These are phyloP conservation scores for Sporisorium scitamineum DNA, from an alignment of 1,284 basidiomycete species.

Conservation along the genomic window DNA sequence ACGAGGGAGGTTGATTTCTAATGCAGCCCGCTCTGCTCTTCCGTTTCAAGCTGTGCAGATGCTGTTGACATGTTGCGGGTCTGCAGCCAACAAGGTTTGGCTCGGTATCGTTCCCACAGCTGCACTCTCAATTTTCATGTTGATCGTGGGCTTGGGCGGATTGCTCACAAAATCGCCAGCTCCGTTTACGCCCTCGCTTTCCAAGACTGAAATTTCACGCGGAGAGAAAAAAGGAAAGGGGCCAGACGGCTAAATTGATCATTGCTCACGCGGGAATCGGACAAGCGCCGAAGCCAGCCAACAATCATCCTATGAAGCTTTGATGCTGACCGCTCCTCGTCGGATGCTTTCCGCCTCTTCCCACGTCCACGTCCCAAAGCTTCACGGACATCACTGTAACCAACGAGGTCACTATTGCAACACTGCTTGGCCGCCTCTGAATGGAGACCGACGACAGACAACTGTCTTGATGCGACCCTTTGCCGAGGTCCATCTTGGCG, in stretches of 20 bases:
- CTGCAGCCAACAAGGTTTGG: neutral
- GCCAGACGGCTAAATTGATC: constrained; percentile 1
- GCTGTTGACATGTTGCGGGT: neutral
- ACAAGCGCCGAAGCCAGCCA: neutral
- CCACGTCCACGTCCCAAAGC: neutral
- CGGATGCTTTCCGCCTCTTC: constrained; percentile 3
- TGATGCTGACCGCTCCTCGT: neutral
- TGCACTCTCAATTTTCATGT: neutral
- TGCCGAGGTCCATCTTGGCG: constrained; percentile 9
- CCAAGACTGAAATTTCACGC: neutral
- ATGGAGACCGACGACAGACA: neutral
- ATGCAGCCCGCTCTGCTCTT: neutral
- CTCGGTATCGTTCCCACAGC: neutral
- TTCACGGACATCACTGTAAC: neutral
- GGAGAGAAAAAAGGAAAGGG: constrained; percentile 3
- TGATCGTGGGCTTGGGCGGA: neutral
- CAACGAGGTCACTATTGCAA: too few species aligned
- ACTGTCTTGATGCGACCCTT: constrained; percentile 7
- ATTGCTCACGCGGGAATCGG: constrained; percentile 1
- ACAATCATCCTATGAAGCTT: neutral
- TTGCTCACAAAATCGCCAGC: neutral
- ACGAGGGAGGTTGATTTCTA: neutral
- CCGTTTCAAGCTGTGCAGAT: neutral
- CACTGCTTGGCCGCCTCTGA: neutral
- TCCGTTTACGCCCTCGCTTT: neutral